phyloP scores from a whole-genome alignment of 495 filamentous ascomycete species.

The Trichocladium uniseriatum region DNA sequence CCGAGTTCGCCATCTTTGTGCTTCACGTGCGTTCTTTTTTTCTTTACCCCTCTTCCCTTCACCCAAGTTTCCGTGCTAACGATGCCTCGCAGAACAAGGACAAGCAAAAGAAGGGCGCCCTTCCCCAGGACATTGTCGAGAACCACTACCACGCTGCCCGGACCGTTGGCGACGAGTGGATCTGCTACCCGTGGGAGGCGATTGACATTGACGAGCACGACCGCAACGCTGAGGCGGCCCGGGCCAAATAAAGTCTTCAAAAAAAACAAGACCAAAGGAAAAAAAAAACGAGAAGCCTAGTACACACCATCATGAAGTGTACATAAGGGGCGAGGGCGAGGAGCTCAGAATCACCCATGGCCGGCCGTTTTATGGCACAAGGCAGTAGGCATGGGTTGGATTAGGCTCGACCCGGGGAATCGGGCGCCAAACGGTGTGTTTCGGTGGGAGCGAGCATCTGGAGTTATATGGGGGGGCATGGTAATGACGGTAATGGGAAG shows the following conservation, averaged over 20 bases:
- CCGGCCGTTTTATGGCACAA: background rate
- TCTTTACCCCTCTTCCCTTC: background rate
- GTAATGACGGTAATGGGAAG: background rate
- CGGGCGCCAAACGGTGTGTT: background rate
- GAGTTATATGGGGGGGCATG: background rate
- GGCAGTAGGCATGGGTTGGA: background rate
- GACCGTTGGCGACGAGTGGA: constrained; percentile 90
- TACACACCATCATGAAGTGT: background rate
- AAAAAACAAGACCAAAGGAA: background rate
- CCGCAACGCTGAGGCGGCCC: constrained; percentile 49
- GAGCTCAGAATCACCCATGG: background rate
- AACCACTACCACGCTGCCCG: constrained; percentile 75
- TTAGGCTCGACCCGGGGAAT: background rate
- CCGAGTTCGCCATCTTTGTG: constrained; percentile 87
- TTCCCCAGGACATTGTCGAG: constrained; percentile 74
- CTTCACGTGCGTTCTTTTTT: constrained; percentile 62
- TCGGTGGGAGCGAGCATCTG: constrained; percentile 1
- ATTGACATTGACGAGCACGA: constrained; percentile 94
- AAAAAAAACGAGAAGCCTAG: background rate
- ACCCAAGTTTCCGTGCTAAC: too few species aligned
- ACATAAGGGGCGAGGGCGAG: background rate
- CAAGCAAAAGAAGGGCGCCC: constrained; percentile 81
- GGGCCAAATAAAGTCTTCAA: constrained; percentile 11
- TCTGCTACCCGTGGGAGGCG: constrained; percentile 99
- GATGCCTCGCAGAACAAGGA: constrained; percentile 98